phyloP scores from a whole-genome alignment of 306 rosid genomes.

The Dryas octopetala region DNA sequence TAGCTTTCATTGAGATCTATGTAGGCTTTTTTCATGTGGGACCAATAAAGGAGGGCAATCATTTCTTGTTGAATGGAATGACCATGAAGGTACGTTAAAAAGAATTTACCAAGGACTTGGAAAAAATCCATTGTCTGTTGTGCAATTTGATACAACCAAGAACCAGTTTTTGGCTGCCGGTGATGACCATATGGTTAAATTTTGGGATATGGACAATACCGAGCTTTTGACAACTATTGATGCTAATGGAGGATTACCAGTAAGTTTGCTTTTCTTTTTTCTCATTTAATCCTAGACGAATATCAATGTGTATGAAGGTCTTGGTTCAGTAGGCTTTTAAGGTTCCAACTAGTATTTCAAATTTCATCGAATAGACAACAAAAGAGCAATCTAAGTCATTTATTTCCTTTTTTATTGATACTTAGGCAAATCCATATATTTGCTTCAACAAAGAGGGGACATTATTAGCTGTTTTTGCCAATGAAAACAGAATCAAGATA shows the following conservation, averaged over 20 bases:
- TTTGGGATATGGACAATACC: slow-evolving; percentile 76
- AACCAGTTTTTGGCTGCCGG: slow-evolving; percentile 85
- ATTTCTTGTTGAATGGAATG: slow-evolving; percentile 79
- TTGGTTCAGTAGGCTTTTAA: not conserved
- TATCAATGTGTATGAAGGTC: slow-evolving; percentile 1
- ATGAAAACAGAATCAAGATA: slow-evolving; percentile 68
- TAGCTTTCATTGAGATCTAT: slow-evolving; percentile 5
- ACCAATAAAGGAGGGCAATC: slow-evolving; percentile 71
- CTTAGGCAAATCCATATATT: slow-evolving; percentile 74
- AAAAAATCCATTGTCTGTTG: slow-evolving; percentile 51
- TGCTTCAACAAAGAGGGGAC: slow-evolving; percentile 78
- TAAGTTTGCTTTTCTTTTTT: slow-evolving; percentile 34
- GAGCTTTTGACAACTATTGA: slow-evolving; percentile 55
- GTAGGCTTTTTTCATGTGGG: slow-evolving; percentile 87
- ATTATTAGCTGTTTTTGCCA: slow-evolving; percentile 69
- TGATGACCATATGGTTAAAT: slow-evolving; percentile 71
- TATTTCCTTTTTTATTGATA: slow-evolving; percentile 13
- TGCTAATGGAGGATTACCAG: slow-evolving; percentile 82
- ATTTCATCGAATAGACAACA: slow-evolving; percentile 4
- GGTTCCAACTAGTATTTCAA: not conserved
- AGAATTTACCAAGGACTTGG: slow-evolving; percentile 76
- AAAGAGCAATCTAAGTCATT: slow-evolving; percentile 10
- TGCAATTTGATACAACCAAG: slow-evolving; percentile 70
- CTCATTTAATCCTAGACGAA: not conserved
- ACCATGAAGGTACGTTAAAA: slow-evolving; percentile 64